Evolutionary conservation across 192 early-diverging fungal genomes (phyloP), one percentile per base, ranked within the genome.

Genomic region (Anaeromyces robustus): DNA sequence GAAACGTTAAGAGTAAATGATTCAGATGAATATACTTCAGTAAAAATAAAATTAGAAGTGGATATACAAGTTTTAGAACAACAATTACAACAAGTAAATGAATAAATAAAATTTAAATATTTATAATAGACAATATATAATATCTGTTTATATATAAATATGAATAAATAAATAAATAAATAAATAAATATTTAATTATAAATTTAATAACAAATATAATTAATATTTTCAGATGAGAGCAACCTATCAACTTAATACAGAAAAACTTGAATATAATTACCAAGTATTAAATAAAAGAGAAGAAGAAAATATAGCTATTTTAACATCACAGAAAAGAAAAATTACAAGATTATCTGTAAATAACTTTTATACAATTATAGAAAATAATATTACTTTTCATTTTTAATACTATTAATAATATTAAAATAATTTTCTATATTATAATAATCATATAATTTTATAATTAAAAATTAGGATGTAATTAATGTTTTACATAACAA

Each of bases 1-100:
- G 89, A 91, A 81, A 82, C 83, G 1, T 81, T 90, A 77, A 80
- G 90, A 30, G 86, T 90, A 30, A 83, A 89, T 29, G 90, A 91
- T 80, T 86, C 89, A 18, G 90, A 91, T 80, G 90, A 91, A 81
- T 90, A 91, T 83, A 91, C 89, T 80, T 81, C 90, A 16, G 87
- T 89, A 29, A 91, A 91, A 79, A 91, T 91, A 79, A 91, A 91
- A 82, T 83, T 91, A 32, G 90, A 91, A 83, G 89, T 87, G 26
- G 90, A 91, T 78, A 87, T 91, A 12, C 88, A 91, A 81, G 88
- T 90, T n/a, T 81, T 91, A 16, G 90, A 91, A 84, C 90, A 91
- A 80, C 90, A 91, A 81, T 59, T 91, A 39, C 88, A 89, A 79
- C 90, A 91, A 29, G 82, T 30, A 52, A 30, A n/a, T 29, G 4